phyloP scores from a whole-genome alignment of 2,329 filamentous ascomycete species.

The Chaetomium globosum region DNA sequence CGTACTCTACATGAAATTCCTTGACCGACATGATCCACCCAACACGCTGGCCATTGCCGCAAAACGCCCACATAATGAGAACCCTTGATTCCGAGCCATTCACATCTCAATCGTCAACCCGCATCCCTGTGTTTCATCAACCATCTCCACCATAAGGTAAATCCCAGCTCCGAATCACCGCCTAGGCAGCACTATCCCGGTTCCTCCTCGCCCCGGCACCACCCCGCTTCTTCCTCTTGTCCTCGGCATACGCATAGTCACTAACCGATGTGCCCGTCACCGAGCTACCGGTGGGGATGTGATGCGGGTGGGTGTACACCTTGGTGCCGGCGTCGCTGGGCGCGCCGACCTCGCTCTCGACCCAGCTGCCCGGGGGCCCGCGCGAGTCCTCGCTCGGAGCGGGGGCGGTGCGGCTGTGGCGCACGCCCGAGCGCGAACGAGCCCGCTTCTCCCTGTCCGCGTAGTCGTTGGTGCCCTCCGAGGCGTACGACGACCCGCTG shows the following conservation, averaged over 20 bases:
- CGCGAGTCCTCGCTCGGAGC: constrained; percentile 37
- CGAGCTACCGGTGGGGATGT: constrained; percentile 50
- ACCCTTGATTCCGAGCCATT: neutral
- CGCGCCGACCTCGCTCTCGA: constrained; percentile 46
- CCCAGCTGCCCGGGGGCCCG: constrained; percentile 44
- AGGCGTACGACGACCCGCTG: constrained; percentile 21
- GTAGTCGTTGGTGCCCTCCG: constrained; percentile 16
- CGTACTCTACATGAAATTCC: constrained; percentile 12
- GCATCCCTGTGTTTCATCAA: neutral
- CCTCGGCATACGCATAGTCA: constrained; percentile 47
- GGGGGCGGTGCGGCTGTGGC: constrained; percentile 22
- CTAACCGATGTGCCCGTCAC: constrained; percentile 37
- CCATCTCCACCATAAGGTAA: neutral
- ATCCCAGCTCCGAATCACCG: neutral
- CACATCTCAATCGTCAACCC: neutral
- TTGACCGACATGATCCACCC: constrained; percentile 4
- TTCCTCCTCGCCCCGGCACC: constrained; percentile 41
- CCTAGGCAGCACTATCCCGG: constrained; percentile 7
- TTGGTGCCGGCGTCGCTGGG: constrained; percentile 58
- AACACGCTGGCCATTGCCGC: neutral
- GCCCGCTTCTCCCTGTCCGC: constrained; percentile 13
- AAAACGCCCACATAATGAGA: constrained; percentile 20
- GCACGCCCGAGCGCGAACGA: constrained; percentile 28
- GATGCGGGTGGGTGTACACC: constrained; percentile 55
- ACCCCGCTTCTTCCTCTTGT: constrained; percentile 48